Base-by-base conservation (phyloP, 2,329 filamentous ascomycete species). In the Colletotrichum melonis region DNA sequence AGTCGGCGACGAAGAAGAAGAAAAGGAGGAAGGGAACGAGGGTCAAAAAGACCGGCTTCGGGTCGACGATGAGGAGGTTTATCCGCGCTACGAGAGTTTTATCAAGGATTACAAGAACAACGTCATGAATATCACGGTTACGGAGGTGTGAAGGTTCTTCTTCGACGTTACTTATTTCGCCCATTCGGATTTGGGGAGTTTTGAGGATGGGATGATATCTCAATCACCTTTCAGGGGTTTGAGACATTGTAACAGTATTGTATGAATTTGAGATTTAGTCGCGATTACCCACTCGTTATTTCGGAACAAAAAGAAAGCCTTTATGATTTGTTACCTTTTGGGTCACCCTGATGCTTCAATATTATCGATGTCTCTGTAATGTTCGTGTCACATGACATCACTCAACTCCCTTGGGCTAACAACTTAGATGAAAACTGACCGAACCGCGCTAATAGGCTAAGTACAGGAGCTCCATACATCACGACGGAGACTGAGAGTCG, bases 41-140 rank as follows among this genome's bases (percentile, higher is more conserved):
- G 54, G 28, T 8, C 46, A 57, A n/a, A 58, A 30, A 4, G 56
- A 30, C 28, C 49, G 54, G 16, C 49, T 65, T n/a, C 42, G 32
- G 14, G 56, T 57, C 9, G 62, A 63, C 14, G 49, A 63, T 1
- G 56, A 30, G 55, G 63, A 49, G 16, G 35, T 73, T 28, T 71
- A 71, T 30, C 71, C 67, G 19, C 69, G 56, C n/a, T 73, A 73
- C 56, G 71, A 73, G 56, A 73, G 71, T 52, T 73, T 71, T 62
- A 73, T 73, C 49, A 46, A 66, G 67, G 71, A 73, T 24, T 73
- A 73, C 49, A 66, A 71, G 46, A 62, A 65, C n/a, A 73, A 73
- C 14, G 56, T 73, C 11, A 66, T 54, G 67, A 71, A 49, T 57
- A 26, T 66, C 22, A 71, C 71, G 67, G 56, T 71, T 38, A 57